Evolutionary conservation across 1,284 basidiomycete genomes (phyloP).

Genomic region (Cutaneotrichosporon sp.): DNA sequence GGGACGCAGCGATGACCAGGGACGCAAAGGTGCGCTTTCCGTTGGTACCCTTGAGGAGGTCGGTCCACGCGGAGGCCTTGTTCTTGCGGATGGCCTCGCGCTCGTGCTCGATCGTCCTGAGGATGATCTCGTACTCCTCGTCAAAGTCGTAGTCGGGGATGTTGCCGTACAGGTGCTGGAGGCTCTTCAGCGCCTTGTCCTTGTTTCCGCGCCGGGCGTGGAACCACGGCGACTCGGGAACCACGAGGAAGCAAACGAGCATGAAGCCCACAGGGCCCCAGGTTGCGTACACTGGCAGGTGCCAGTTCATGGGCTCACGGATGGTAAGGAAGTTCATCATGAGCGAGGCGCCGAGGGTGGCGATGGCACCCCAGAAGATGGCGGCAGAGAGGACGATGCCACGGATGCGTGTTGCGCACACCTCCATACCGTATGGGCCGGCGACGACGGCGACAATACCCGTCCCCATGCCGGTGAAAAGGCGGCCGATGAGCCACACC

Average conservation of each 20-base stretch:
- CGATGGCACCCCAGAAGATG: slow-evolving; percentile 14
- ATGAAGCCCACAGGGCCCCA: slow-evolving; percentile 23
- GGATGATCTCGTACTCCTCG: slow-evolving; percentile 33
- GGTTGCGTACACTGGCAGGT: slow-evolving; percentile 16
- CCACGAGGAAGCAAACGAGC: slow-evolving; percentile 12
- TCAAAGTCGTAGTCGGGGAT: slow-evolving; percentile 36
- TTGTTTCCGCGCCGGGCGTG: slow-evolving; percentile 26
- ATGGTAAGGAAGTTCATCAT: slow-evolving; percentile 23
- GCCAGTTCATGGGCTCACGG: slow-evolving; percentile 16
- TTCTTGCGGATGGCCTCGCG: slow-evolving; percentile 5
- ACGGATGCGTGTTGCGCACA: slow-evolving; percentile 18
- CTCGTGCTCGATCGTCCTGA: slow-evolving; percentile 30
- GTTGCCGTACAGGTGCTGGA: slow-evolving; percentile 29
- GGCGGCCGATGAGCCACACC: slow-evolving; percentile 5
- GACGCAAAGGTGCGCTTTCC: slow-evolving; percentile 26
- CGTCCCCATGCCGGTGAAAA: slow-evolving; percentile 4
- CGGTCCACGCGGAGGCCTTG: slow-evolving; percentile 2
- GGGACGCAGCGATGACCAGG: slow-evolving; percentile 17
- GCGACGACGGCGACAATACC: slow-evolving; percentile 16
- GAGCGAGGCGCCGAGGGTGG: slow-evolving; percentile 5
- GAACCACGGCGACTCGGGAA: slow-evolving; percentile 26
- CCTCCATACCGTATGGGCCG: slow-evolving; percentile 24
- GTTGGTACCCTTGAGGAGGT: slow-evolving; percentile 27
- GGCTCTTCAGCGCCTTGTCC: slow-evolving; percentile 23
- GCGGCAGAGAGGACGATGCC: slow-evolving; percentile 14